These are phyloP conservation scores for Pseudopyricularia javanii DNA, from an alignment of 2,329 filamentous ascomycete species.

Conservation along the genomic window DNA sequence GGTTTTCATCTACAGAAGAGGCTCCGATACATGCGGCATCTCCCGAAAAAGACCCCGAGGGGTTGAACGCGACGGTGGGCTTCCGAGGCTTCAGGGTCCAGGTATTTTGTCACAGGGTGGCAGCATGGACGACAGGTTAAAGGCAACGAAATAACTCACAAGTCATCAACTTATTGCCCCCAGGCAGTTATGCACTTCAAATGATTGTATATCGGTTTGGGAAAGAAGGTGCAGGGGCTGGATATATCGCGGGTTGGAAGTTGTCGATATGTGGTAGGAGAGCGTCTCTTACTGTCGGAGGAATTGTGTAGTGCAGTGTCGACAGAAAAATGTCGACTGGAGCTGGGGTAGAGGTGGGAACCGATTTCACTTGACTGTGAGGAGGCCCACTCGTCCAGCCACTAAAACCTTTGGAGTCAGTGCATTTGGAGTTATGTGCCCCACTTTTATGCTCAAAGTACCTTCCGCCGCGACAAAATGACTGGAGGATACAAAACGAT, in stretches of 20 bases:
- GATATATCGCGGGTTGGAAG: background rate
- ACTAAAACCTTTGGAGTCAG: background rate
- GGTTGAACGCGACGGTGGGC: slow-evolving; percentile 2
- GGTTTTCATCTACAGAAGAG: slow-evolving; percentile 10
- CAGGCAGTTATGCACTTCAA: slow-evolving; percentile 17
- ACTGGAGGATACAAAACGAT: background rate
- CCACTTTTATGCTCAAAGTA: background rate
- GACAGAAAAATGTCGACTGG: background rate
- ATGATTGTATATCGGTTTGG: background rate
- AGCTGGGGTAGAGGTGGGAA: slow-evolving; percentile 1
- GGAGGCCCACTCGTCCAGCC: background rate
- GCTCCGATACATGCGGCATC: background rate
- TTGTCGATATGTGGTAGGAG: background rate
- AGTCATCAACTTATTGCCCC: slow-evolving; percentile 32
- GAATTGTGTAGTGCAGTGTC: slow-evolving; percentile 1
- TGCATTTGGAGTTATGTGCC: background rate
- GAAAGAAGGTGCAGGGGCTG: background rate
- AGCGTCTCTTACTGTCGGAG: background rate
- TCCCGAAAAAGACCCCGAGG: background rate
- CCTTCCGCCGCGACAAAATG: background rate
- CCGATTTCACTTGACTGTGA: background rate
- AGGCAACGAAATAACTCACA: slow-evolving; percentile 27
- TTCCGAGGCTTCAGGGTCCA: slow-evolving; percentile 13
- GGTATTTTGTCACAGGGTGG: slow-evolving; percentile 12
- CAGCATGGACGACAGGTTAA: slow-evolving; percentile 13